Evolutionary conservation across 2,329 filamentous ascomycete species (phyloP).

Genomic region (Penicillium oxalicum): DNA sequence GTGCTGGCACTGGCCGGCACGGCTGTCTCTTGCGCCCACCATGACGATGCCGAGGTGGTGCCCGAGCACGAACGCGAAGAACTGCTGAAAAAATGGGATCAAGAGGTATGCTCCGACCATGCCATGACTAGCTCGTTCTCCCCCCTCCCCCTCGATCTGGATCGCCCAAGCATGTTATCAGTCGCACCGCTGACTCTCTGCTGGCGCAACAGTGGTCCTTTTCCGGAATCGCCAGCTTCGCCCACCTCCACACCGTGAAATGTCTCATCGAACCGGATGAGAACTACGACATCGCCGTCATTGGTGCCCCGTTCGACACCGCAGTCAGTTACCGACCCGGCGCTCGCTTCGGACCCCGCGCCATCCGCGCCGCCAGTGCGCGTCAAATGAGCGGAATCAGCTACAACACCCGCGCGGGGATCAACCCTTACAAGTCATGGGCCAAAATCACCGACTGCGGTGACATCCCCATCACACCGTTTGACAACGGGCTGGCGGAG

Average conservation of each 20-base stretch:
- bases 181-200: background rate
- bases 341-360: conserved; percentile 77
- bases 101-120: conserved; percentile 33
- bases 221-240: conserved; percentile 68
- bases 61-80: conserved; percentile 38
- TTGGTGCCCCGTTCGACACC: conserved; percentile 70
- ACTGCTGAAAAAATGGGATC: conserved; percentile 44
- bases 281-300: conserved; percentile 63
- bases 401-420: conserved; percentile 72
- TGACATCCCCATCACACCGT: conserved; percentile 79
- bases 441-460: conserved; percentile 80
- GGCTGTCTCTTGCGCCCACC: conserved; percentile 34
- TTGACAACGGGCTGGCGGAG: conserved; percentile 77
- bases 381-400: conserved; percentile 74
- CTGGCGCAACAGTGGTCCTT: conserved; percentile 53
- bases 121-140: too few species aligned
- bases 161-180: background rate
- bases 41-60: conserved; percentile 37
- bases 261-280: conserved; percentile 62
- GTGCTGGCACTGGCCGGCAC: conserved; percentile 32
- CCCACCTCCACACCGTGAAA: conserved; percentile 62
- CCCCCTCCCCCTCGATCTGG: background rate
- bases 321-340: conserved; percentile 64
- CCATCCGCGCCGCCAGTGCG: conserved; percentile 76
- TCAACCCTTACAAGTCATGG: conserved; percentile 81